A percentile compares a stretch with the other conserved stretches of the same genome.
phyloP scores from a whole-genome alignment of 352 stramenopile genomes.

The Plasmopara viticola region DNA sequence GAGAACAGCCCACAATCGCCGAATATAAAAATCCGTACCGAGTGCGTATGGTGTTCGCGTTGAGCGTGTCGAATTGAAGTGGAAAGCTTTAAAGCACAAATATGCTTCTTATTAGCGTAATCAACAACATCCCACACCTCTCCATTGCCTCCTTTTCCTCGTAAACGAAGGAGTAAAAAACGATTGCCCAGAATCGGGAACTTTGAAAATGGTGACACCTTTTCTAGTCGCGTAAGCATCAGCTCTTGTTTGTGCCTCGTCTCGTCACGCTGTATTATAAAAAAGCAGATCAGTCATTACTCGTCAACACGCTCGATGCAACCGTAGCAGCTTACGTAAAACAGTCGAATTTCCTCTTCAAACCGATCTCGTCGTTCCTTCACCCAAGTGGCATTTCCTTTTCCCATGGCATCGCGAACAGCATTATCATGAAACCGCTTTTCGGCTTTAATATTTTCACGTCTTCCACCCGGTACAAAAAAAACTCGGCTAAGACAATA shows the following conservation, averaged over 20 bases:
- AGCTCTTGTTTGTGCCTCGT: constrained; percentile 70
- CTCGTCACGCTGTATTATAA: constrained; percentile 47
- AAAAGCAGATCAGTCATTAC: constrained; percentile 2
- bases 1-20: too few species aligned
- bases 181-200: constrained; percentile 66
- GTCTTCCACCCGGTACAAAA: constrained; percentile 53
- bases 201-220: constrained; percentile 65
- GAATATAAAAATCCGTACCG: constrained; percentile 23
- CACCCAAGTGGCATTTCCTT: constrained; percentile 50
- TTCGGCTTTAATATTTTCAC: constrained; percentile 58
- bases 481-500: constrained; percentile 37
- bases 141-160: constrained; percentile 70
- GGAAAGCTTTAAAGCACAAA: constrained; percentile 66
- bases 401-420: constrained; percentile 37
- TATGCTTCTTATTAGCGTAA: constrained; percentile 54
- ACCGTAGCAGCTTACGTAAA: constrained; percentile 37
- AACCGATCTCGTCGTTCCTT: constrained; percentile 40
- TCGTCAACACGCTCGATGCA: background rate
- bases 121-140: constrained; percentile 81
- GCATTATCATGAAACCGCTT: constrained; percentile 66
- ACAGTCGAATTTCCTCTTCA: constrained; percentile 45
- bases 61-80: constrained; percentile 63
- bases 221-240: constrained; percentile 67
- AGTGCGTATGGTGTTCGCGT: constrained; percentile 66
- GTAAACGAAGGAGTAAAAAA: constrained; percentile 55